Evolutionary conservation across 306 rosid species (phyloP), one percentile per base, ranked within the genome.

Genomic region (Rosa chinensis): DNA sequence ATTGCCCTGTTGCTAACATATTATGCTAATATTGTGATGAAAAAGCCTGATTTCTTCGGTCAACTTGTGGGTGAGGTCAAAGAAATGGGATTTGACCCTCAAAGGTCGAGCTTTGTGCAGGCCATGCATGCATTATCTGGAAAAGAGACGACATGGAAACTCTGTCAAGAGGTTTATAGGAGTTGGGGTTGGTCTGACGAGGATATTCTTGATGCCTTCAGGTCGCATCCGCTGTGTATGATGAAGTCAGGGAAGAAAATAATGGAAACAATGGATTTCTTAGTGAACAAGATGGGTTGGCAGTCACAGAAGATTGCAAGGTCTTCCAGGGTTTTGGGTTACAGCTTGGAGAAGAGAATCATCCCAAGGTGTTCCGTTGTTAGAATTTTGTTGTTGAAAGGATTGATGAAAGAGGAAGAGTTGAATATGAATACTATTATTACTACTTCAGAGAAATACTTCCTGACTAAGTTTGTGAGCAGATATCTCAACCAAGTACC

Each of bases 181-280:
- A 68, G 63, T 39, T 83, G 76, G 70, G 85, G 85, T 45, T 86
- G 89, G 87, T 62, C 85, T 0, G 59, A 80, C n/a, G 37, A 69
- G 17, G 85, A 62, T 28, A 66, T 72, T 20, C n/a, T 73, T 1
- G 4, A 39, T 16, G 83, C 81, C 3, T 86, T 82, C 56, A 68
- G 14, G 56, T 28, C 5, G 28, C 35, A 17, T 42, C 89, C 89
- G 0, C 12, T 37, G 44, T 80, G 82, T 17, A 80, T 86, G 82
- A 13, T 45, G 2, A 8, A 49, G 0, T 79, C 81, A 0, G 83
- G 80, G 45, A 69, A 70, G 66, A 86, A 74, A 53, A 77, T 83
- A 3, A 64, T 18, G 59, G 61, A 63, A 14, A 35, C 12, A 21
- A 77, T 83, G 80, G 76, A 77, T n/a, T 83, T 77, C 44, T 50